Evolutionary conservation across 2,329 filamentous ascomycete species (phyloP), one percentile per base, ranked within the genome.

Genomic region (Periconia digitata): DNA sequence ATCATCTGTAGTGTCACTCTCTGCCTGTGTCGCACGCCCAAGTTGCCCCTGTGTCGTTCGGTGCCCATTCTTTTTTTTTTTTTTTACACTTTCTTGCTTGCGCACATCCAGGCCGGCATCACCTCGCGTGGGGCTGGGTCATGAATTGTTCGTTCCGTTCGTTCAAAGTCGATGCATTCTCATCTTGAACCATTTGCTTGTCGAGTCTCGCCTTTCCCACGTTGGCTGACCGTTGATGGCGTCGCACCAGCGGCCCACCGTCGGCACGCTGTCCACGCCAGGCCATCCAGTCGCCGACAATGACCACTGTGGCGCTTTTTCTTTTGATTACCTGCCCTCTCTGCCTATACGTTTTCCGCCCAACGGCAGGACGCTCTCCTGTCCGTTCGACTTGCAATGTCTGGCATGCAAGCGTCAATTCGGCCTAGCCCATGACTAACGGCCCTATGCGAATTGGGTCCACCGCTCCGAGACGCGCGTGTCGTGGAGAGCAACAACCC

Each of bases 191-290:
- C n/a, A 20, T 47, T 43, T 29, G 32, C 52, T 50, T 36, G 49
- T 63, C 64, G 55, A 64, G 53, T 62, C 57, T 27, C 24, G 7
- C 6, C 13, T 6, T 27, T 13, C n/a, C 27, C 27, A 32, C 54
- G 55, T 60, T 68, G 67, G 64, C 60, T 58, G 56, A 62, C 65
- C 66, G 66, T 69, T 69, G 59, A 32, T 56, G 56, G 62, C 60
- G 59, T 64, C 60, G 61, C 64, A 66, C 59, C 61, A 50, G 51
- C 56, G 55, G 41, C 57, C 46, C 59, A 58, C 64, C 47, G 32
- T 27, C 49, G 39, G 27, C 27, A 40, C 10, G n/a, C n/a, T n/a
- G n/a, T n/a, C 12, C 24, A 12, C 6, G 24, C 24, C 6, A 27
- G 27, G 10, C n/a, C 8, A 32, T 32, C 27, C 27, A 32, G n/a